Evolutionary conservation across 768 basidiomycete species (phyloP).

Genomic region (Dacryopinax primogenitus): DNA sequence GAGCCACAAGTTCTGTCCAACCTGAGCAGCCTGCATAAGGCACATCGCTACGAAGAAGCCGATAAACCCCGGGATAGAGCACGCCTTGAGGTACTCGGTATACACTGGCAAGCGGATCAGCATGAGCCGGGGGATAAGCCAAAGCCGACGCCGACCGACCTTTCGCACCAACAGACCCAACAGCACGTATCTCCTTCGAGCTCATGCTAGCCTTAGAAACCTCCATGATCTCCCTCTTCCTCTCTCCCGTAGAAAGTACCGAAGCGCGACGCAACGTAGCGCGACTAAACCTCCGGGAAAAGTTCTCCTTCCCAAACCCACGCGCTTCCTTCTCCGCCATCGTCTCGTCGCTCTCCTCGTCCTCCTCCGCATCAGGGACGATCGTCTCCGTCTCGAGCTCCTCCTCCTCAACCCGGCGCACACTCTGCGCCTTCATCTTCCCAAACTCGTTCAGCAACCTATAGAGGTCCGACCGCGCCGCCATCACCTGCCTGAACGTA

Average conservation of each 20-base stretch:
- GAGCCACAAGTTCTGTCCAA: conserved; percentile 39
- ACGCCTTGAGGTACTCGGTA: conserved; percentile 60
- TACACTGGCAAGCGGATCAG: conserved; percentile 43
- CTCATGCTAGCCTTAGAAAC: conserved; percentile 38
- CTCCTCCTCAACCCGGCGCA: background rate
- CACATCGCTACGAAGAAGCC: conserved; percentile 44
- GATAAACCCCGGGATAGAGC: conserved; percentile 57
- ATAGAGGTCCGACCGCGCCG: conserved; percentile 47
- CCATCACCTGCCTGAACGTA: conserved; percentile 46
- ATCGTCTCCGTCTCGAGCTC: conserved; percentile 21
- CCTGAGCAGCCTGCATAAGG: conserved; percentile 47
- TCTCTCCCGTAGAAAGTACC: conserved; percentile 24
- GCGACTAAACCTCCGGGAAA: conserved; percentile 16
- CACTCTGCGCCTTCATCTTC: background rate
- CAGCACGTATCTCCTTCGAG: conserved; percentile 40
- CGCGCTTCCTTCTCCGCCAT: conserved; percentile 17
- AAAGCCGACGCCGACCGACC: conserved; percentile 46
- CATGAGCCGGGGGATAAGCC: background rate
- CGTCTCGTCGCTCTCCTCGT: conserved; percentile 18
- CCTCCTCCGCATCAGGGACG: conserved; percentile 17
- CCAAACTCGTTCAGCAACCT: conserved; percentile 44
- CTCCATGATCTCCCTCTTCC: conserved; percentile 28
- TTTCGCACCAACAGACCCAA: conserved; percentile 46
- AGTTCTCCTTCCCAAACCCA: conserved; percentile 20
- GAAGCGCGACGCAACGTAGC: conserved; percentile 26